Evolutionary conservation across 1,284 basidiomycete genomes (phyloP), one percentile per base, ranked within the genome.

Genomic region (Ganoderma leucocontextum): DNA sequence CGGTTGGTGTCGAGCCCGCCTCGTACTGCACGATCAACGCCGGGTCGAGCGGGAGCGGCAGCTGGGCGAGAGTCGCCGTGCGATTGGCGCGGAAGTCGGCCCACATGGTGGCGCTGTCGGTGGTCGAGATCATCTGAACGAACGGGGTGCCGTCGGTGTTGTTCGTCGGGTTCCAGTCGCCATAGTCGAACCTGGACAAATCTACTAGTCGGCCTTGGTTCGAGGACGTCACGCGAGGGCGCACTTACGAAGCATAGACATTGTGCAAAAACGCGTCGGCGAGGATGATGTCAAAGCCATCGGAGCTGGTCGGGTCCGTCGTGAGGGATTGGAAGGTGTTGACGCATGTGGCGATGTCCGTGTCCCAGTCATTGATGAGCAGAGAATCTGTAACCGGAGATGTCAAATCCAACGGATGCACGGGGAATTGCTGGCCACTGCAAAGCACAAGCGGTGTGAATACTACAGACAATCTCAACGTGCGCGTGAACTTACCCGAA

Each of bases 181-280:
- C 84, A 67, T 82, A 83, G 73, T 86, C 82, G 76, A 84, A 86
- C 17, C 77, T 77, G 61, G 59, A 13, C 8, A 4, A n/a, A 25
- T 49, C 33, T 42, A 59, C 42, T 33, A 59, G 49, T 33, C 47
- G 25, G 47, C 47, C 17, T 25, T 39, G 6, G 55, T 1, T 49
- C 22, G 15, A 29, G 22, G 9, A 25, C 22, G 39, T 15, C 25
- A 9, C 25, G 17, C 12, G 47, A 25, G 25, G n/a, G 15, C 15
- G 25, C 8, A 73, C 77, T 67, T 77, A 84, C 71, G 82, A 78
- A 15, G 79, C 79, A 76, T 83, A 84, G 70, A 77, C 78, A 70
- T 82, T 84, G 72, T 82, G 78, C 35, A 81, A 75, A 75, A 81
- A 81, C 35, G 77, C 75, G 64, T 81, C 80, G 62, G 83, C 84